phyloP scores from a whole-genome alignment of 768 basidiomycete species.

The Mycena rosella region DNA sequence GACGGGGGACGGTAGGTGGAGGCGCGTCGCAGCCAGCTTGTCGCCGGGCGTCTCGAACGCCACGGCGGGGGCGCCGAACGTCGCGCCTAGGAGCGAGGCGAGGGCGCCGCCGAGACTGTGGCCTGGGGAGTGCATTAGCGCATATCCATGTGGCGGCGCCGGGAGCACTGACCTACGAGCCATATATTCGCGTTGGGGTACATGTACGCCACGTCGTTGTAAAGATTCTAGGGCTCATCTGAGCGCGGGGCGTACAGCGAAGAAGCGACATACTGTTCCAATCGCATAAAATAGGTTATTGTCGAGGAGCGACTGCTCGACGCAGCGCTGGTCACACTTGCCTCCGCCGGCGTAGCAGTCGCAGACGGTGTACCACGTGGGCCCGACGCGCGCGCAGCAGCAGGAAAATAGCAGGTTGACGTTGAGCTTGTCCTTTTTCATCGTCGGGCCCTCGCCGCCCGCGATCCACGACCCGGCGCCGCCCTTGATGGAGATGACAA shows the following conservation, averaged over 20 bases:
- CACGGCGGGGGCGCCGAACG: slow-evolving; percentile 94
- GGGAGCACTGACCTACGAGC: too few species aligned
- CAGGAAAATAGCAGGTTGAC: too few species aligned
- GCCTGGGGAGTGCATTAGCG: too few species aligned
- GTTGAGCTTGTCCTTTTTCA: too few species aligned
- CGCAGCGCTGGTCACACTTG: slow-evolving; percentile 84
- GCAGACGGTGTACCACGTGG: slow-evolving; percentile 95
- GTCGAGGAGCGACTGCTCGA: slow-evolving; percentile 81
- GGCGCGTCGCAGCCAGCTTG: slow-evolving; percentile 73
- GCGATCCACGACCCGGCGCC: too few species aligned
- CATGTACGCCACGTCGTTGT: slow-evolving; percentile 91
- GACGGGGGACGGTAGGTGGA: slow-evolving; percentile 93
- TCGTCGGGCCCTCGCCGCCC: too few species aligned
- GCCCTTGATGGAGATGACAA: too few species aligned
- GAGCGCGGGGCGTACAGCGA: background rate
- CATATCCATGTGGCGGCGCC: too few species aligned
- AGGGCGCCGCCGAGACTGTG: slow-evolving; percentile 91
- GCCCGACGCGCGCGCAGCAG: too few species aligned
- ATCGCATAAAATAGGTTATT: slow-evolving; percentile 92
- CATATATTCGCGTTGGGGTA: slow-evolving; percentile 93
- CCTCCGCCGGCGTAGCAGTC: slow-evolving; percentile 82
- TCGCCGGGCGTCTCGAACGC: slow-evolving; percentile 91
- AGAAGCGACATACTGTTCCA: slow-evolving; percentile 73
- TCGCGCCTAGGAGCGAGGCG: slow-evolving; percentile 85
- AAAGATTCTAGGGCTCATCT: slow-evolving; percentile 75